A percentile compares a stretch with the other conserved stretches of the same genome.
These are phyloP conservation scores for Carex arenaria DNA, from an alignment of 202 grass and related monocot genomes.

Conservation along the genomic window DNA sequence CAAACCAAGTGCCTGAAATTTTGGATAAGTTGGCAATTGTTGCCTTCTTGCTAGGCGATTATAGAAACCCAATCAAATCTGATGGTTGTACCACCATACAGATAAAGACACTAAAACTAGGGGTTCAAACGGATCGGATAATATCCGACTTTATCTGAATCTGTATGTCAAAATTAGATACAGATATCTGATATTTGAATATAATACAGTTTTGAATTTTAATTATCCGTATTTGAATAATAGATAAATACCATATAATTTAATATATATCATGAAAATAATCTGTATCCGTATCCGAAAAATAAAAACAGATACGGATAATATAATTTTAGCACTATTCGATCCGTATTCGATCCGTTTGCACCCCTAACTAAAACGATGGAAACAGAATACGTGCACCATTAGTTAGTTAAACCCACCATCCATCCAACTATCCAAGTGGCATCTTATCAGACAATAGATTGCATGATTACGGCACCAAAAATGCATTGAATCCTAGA, in stretches of 20 bases:
- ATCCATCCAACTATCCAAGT: not conserved
- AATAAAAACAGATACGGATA: too few species aligned
- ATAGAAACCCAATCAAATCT: slow-evolving; percentile 6
- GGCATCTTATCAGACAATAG: not conserved
- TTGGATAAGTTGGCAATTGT: slow-evolving; percentile 13
- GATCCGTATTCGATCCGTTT: too few species aligned
- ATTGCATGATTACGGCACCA: not conserved
- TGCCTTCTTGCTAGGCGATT: slow-evolving; percentile 12
- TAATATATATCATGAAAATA: too few species aligned
- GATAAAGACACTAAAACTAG: not conserved
- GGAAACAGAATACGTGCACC: not conserved
- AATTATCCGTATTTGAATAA: too few species aligned
- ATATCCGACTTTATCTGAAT: too few species aligned
- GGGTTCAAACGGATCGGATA: too few species aligned
- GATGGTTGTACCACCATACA: not conserved
- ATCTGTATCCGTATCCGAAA: too few species aligned
- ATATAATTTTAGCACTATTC: too few species aligned
- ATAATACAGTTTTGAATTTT: too few species aligned
- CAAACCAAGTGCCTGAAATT: not conserved
- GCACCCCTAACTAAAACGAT: not conserved
- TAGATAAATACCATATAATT: too few species aligned
- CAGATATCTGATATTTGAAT: too few species aligned
- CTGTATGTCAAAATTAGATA: too few species aligned
- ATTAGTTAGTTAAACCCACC: slow-evolving; percentile 20
- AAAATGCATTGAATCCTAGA: not conserved